phyloP scores from a whole-genome alignment of 2,329 filamentous ascomycete species.

The Cyanodermella asteris region DNA sequence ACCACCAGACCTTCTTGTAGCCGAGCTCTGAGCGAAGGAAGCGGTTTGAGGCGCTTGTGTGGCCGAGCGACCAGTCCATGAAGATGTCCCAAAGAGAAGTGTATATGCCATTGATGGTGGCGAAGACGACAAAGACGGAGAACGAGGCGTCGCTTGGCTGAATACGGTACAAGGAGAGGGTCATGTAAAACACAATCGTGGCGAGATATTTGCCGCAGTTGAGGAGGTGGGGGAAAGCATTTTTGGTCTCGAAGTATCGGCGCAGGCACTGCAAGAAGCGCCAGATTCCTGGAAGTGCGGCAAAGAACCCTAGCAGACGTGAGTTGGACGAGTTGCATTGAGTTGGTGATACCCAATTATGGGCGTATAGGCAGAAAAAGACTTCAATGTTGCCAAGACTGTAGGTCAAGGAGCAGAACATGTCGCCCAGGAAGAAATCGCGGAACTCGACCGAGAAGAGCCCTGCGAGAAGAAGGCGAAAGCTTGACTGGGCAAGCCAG shows the following conservation, averaged over 20 bases:
- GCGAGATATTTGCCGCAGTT: constrained; percentile 83
- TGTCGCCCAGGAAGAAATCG: constrained; percentile 93
- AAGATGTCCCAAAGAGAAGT: constrained; percentile 78
- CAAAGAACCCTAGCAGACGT: constrained; percentile 65
- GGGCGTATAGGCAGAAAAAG: constrained; percentile 86
- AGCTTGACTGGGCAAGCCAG: constrained; percentile 87
- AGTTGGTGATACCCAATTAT: constrained; percentile 46
- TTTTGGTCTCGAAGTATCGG: constrained; percentile 68
- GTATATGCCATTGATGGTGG: constrained; percentile 64
- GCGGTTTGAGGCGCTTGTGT: constrained; percentile 44
- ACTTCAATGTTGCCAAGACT: constrained; percentile 71
- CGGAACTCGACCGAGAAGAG: constrained; percentile 87
- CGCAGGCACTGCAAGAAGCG: constrained; percentile 76
- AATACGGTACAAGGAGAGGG: constrained; percentile 66
- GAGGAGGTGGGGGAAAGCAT: constrained; percentile 75
- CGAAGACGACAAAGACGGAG: constrained; percentile 59
- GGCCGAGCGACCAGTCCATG: constrained; percentile 86
- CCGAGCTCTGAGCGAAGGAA: constrained; percentile 59
- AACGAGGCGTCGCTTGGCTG: constrained; percentile 32
- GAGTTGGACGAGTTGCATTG: constrained; percentile 77
- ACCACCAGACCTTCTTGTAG: constrained; percentile 58
- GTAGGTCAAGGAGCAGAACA: constrained; percentile 92
- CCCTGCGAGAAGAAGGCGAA: constrained; percentile 65
- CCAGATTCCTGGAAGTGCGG: constrained; percentile 67
- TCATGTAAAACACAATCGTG: constrained; percentile 60